phyloP scores from a whole-genome alignment of 1,139 yeast species.

The Sugiyamaella pinicola region DNA sequence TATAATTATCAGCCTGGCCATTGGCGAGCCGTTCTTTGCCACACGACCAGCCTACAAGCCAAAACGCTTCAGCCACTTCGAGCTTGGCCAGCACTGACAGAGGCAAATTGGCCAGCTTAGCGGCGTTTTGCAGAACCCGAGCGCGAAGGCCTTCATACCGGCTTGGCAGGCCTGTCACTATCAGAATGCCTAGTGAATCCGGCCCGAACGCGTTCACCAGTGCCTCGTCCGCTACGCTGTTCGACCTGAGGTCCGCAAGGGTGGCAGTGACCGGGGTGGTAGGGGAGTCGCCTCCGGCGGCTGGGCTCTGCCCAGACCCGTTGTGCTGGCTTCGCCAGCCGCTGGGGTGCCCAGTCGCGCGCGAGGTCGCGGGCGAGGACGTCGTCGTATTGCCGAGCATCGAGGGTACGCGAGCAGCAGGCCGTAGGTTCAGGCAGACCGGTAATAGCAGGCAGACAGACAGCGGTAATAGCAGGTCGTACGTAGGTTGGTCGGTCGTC shows the following conservation, averaged over 20 bases:
- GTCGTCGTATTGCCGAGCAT: no score
- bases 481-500: no score
- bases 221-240: not conserved
- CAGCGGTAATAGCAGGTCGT: no score
- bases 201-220: slow-evolving; percentile 58
- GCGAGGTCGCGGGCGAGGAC: no score
- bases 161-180: slow-evolving; percentile 52
- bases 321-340: no score
- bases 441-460: no score
- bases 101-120: slow-evolving; percentile 51
- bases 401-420: no score
- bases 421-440: no score
- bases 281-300: no score
- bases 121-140: slow-evolving; percentile 51
- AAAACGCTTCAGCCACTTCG: slow-evolving; percentile 53
- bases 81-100: slow-evolving; percentile 42
- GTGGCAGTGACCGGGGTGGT: not conserved
- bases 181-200: slow-evolving; percentile 56
- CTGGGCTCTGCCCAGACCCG: no score
- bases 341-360: no score
- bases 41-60: slow-evolving; percentile 69
- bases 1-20: slow-evolving; percentile 52
- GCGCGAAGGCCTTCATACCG: slow-evolving; percentile 47
- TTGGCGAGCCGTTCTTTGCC: slow-evolving; percentile 55
- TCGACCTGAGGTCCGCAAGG: not conserved